Evolutionary conservation across 352 stramenopile genomes (phyloP).

Genomic region (Phytopythium sindhum): DNA sequence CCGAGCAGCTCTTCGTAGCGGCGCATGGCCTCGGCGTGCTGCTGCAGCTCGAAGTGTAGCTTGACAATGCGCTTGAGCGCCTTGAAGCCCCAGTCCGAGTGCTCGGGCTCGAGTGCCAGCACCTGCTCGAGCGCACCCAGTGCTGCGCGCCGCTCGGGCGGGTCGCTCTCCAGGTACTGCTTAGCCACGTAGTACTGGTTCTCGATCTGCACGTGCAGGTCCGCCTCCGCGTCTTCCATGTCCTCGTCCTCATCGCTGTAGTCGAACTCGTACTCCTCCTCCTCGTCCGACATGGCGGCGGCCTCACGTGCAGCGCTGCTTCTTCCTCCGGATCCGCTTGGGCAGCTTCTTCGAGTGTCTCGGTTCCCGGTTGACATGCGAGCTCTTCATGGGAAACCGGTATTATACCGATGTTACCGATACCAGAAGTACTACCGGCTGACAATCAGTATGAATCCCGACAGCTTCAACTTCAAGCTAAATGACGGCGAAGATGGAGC

Average conservation of each 20-base stretch:
- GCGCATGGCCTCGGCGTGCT: conserved; percentile 69
- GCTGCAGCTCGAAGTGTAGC: conserved; percentile 78
- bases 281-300: conserved; percentile 58
- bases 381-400: too few relatives aligned
- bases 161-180: conserved; percentile 58
- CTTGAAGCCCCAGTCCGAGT: conserved; percentile 92
- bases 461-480: too few relatives aligned
- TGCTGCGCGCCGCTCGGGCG: conserved; percentile 30
- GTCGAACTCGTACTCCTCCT: conserved; percentile 90
- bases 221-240: conserved; percentile 76
- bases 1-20: conserved; percentile 89
- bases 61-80: conserved; percentile 95
- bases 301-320: neutral
- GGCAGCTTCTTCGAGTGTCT: neutral
- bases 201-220: conserved; percentile 88
- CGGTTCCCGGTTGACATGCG: too few relatives aligned
- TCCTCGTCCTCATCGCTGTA: conserved; percentile 92
- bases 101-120: conserved; percentile 45
- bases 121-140: conserved; percentile 56
- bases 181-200: conserved; percentile 95
- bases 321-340: neutral
- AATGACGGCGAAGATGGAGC: too few relatives aligned
- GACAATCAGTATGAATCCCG: too few relatives aligned
- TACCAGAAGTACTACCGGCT: too few relatives aligned
- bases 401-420: too few relatives aligned